A percentile compares a stretch with the other conserved stretches of the same genome.
Evolutionary conservation across 371 early-diverging fungal genomes (phyloP).

Genomic region (Rhizopus microsporus): DNA sequence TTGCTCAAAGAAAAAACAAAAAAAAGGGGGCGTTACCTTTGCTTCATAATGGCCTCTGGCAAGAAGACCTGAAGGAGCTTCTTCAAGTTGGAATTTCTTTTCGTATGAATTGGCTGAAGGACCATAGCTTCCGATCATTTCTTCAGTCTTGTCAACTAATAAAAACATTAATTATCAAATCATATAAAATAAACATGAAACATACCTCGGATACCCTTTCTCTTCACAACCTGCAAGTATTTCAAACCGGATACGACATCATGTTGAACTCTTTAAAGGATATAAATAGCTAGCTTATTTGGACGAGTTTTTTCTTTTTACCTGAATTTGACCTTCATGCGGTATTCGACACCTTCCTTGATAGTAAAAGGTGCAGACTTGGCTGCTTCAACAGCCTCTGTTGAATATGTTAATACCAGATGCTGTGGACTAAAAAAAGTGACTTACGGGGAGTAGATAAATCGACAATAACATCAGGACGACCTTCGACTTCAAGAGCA

Average conservation of each 20-base stretch:
- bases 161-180: not conserved
- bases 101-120: constrained; percentile 77
- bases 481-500: constrained; percentile 82
- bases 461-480: constrained; percentile 83
- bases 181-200: not conserved
- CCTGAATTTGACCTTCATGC: constrained; percentile 90
- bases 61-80: constrained; percentile 90
- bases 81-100: constrained; percentile 82
- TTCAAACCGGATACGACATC: constrained; percentile 95
- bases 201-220: constrained; percentile 75
- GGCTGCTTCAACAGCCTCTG: constrained; percentile 60
- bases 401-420: constrained; percentile 7
- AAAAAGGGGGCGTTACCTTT: constrained; percentile 44
- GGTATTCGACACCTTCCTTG: constrained; percentile 95
- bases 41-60: constrained; percentile 91
- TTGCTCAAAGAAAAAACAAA: not conserved
- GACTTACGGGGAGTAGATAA: constrained; percentile 70
- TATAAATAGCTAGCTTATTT: not conserved
- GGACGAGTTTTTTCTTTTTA: constrained; percentile 23
- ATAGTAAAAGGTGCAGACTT: constrained; percentile 80
- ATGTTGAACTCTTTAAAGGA: constrained; percentile 74
- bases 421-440: not conserved
- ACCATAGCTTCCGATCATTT: constrained; percentile 96
- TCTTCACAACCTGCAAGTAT: constrained; percentile 92
- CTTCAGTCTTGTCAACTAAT: constrained; percentile 88